Percentiles rank a stretch among this genome's conserved stretches.
Conservation (phyloP, 1,284 basidiomycete species). For the Cryptococcus depauperatus region DNA sequence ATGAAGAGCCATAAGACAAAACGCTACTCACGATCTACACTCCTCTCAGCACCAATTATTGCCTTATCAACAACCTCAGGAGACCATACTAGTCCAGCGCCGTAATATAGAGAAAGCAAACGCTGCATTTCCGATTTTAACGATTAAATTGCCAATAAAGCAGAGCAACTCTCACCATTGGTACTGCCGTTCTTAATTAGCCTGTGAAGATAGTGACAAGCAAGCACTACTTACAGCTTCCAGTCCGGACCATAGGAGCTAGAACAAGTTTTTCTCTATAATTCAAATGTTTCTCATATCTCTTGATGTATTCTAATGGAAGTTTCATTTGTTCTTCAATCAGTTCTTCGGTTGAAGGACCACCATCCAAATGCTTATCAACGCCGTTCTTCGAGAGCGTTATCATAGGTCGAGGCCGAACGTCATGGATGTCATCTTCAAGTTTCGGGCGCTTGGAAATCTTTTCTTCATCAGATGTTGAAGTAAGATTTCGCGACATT, state of each 20-base stretch:
- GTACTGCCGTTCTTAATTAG: slow-evolving; percentile 16
- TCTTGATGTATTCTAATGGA: slow-evolving; percentile 28
- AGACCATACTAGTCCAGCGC: slow-evolving; percentile 91
- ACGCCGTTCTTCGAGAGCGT: neutral
- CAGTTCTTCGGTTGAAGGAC: slow-evolving; percentile 6
- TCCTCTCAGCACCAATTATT: slow-evolving; percentile 73
- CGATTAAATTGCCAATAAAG: neutral
- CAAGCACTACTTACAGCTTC: slow-evolving; percentile 56
- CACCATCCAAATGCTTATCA: no score
- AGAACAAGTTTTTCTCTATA: slow-evolving; percentile 73
- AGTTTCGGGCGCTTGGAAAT: no score
- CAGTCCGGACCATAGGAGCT: slow-evolving; percentile 92
- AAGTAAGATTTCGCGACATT: no score
- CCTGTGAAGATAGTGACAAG: neutral
- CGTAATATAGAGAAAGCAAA: slow-evolving; percentile 81
- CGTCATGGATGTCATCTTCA: no score
- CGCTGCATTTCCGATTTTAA: slow-evolving; percentile 43
- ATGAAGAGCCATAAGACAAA: slow-evolving; percentile 14
- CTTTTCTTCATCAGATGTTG: no score
- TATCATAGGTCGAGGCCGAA: no score
- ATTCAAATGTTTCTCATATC: slow-evolving; percentile 34
- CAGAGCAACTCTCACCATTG: slow-evolving; percentile 16
- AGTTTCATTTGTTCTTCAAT: slow-evolving; percentile 30
- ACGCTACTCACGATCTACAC: slow-evolving; percentile 63
- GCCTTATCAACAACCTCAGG: slow-evolving; percentile 96